Base-by-base conservation (phyloP, 257 asterid species). In the Buddleja alternifolia region DNA sequence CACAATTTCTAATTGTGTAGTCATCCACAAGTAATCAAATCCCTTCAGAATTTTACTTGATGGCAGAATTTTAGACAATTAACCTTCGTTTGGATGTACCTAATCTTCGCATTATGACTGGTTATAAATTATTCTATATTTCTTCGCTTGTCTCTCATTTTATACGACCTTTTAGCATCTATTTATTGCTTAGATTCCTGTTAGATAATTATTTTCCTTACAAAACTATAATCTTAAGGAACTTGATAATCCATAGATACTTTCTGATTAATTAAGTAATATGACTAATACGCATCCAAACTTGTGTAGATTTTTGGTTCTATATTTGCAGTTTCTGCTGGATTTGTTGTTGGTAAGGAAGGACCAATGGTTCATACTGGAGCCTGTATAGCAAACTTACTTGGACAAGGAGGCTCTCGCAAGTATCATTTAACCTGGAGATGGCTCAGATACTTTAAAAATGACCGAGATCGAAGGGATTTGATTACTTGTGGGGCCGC, bases 301-400 rank as follows among this genome's bases (percentile, higher is more conserved):
- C 55, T 24, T 63, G 59, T 70, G 56, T 81, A 93, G 99, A 93
- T 93, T 52, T 80, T 93, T 73, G 99, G 99, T 61, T 93, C 99
- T 71, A 74, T 84, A 56, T 85, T 90, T 51, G 99, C 97, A 66
- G 99, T 93, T 84, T 73, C 99, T 61, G 99, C 99, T 80, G 99
- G 99, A 80, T 87, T 93, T 74, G 93, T 88, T 67, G 97, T 93
- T 73, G 99, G 99, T 48, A 93, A 93, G 84, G 99, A 93, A 81
- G 99, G 99, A 58, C 99, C 99, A 19, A 93, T 93, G 99, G 99
- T 93, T 48, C 99, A 93, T 67, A 93, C 99, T 16, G 99, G 99
- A 58, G 95, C 99, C 9, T 93, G 99, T 80, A 85, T 93, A 79
- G 99, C 99, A 50, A 87, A 87, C 77, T 84, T 93, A 74, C 96